Percentiles rank a stretch among this genome's conserved stretches.
Conservation (phyloP, 495 filamentous ascomycete species). For the Podospora anserina region DNA sequence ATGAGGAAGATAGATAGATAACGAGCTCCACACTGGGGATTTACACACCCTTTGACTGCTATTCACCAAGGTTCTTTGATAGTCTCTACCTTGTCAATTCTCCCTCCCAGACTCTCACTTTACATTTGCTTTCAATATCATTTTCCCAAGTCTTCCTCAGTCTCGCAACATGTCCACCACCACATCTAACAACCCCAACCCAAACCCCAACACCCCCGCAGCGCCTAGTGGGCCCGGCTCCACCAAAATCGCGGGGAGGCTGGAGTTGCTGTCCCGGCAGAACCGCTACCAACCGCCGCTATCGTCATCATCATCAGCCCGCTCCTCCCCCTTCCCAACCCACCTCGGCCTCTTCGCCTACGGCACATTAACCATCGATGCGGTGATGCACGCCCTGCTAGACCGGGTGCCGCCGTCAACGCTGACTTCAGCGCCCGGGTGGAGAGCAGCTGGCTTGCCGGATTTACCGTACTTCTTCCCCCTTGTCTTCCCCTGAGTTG, state of each 20-base stretch:
- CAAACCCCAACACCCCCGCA: background rate
- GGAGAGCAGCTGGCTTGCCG: constrained; percentile 16
- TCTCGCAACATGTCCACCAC: background rate
- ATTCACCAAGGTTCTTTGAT: too few relatives aligned
- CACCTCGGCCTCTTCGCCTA: constrained; percentile 14
- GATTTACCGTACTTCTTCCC: constrained; percentile 14
- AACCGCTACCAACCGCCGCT: background rate
- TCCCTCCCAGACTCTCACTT: too few relatives aligned
- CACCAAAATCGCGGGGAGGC: background rate
- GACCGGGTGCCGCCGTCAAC: constrained; percentile 15
- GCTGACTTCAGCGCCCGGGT: constrained; percentile 4
- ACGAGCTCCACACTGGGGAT: background rate
- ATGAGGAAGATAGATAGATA: background rate
- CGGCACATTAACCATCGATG: constrained; percentile 15
- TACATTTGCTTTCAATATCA: background rate
- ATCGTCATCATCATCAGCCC: background rate
- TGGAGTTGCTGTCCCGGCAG: background rate
- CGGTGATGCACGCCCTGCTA: constrained; percentile 11
- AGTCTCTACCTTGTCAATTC: too few relatives aligned
- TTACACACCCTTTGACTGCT: too few relatives aligned
- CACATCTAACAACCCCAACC: background rate
- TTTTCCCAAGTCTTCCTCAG: background rate
- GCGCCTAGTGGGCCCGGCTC: background rate
- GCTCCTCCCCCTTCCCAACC: background rate
- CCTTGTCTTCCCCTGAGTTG: background rate